Base-by-base conservation (phyloP, 805 yeast species). In the Candida mattraensis region DNA sequence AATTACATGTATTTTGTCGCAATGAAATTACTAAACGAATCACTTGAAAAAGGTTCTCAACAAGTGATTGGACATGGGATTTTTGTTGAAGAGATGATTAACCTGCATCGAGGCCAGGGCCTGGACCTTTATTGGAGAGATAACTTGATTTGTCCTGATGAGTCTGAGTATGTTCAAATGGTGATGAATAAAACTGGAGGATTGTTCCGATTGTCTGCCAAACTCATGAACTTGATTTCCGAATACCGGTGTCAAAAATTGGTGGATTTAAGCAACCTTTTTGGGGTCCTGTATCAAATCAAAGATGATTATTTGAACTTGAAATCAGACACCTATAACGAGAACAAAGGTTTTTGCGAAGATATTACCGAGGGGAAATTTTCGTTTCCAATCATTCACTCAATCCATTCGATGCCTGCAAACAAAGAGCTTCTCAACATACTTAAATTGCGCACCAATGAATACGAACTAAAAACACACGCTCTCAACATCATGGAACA, bases 181-280 rank as follows among this genome's bases (percentile, higher is more conserved):
- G 95, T 84, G 7, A 74, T 75, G 72, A 80, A 87, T 53, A 89
- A 83, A 49, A 89, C 97, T 0, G 96, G 95, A 1, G 97, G 97
- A 0, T 65, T 89, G 22, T 84, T 87, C 54, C 67, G 96, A 44
- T 64, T 89, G 22, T 79, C 91, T 0, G 77, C 83, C 3, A 66
- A 79, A 40, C 59, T 88, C 23, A 69, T 88, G 74, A 80, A 39
- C 18, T 35, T 61, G 10, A 16, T 44, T 12, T 29, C 53, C 3
- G 43, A 34, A 5, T 14, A 40, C 7, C 40, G 48, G 2, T 42
- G 33, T 25, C 36, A 22, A 4, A 43, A 44, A 1, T 58, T 82
- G 25, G 69, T 79, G 0, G 79, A 81, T 7, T 61, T 87, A 24
- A 81, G 95, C 13, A 83, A 86, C 53, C 47, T 80, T 14, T 56